Conservation (phyloP, 441 rosid species). For the Jatropha podagrica region DNA sequence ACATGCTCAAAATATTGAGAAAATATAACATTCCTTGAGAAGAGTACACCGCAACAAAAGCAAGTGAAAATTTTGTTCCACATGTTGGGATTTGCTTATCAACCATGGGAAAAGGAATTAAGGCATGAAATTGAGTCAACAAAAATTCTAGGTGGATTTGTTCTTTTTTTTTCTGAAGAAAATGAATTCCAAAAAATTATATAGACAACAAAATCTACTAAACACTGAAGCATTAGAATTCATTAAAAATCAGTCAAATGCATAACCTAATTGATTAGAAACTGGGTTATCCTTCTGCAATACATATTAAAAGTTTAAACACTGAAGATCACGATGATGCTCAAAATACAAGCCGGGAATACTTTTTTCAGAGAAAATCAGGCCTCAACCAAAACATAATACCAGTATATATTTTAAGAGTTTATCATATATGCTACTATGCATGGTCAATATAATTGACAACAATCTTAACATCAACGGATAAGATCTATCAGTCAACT, state of each 20-base stretch:
- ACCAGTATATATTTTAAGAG: background rate
- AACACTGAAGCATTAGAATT: background rate
- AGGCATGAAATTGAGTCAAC: too few species aligned
- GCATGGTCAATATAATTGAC: background rate
- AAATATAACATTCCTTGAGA: background rate
- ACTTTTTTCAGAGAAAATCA: background rate
- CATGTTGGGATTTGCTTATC: too few species aligned
- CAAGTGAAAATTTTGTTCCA: background rate
- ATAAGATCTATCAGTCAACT: background rate
- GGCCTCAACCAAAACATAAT: background rate
- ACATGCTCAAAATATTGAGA: conserved; percentile 9
- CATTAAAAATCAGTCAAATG: background rate
- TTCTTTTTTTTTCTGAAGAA: background rate
- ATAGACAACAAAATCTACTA: background rate
- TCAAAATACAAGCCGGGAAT: too few species aligned
- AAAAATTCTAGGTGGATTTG: too few species aligned
- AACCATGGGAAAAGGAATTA: too few species aligned
- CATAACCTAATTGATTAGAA: background rate
- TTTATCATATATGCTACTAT: background rate
- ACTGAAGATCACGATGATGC: too few species aligned
- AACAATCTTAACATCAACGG: background rate
- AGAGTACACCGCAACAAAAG: background rate
- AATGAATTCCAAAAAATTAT: background rate
- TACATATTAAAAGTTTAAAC: too few species aligned
- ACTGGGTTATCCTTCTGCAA: background rate